A percentile compares a stretch with the other conserved stretches of the same genome.
Conservation (phyloP, 108 stramenopile species). For the Asterionellopsis glacialis region DNA sequence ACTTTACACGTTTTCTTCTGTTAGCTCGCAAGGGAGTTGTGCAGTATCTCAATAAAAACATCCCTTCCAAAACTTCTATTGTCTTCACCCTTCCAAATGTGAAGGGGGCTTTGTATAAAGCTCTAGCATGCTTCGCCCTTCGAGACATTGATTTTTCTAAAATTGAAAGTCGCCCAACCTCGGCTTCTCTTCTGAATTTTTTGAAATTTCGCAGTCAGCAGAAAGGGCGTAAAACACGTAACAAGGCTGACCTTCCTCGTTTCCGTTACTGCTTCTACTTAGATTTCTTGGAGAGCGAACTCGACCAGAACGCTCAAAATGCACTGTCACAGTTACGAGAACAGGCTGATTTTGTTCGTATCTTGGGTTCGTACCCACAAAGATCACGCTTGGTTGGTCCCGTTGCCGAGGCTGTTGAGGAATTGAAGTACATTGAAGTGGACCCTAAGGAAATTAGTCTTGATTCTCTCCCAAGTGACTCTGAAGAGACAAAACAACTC, state of each 20-base stretch:
- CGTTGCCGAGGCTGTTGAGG: constrained; percentile 65
- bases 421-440: constrained; percentile 47
- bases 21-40: constrained; percentile 75
- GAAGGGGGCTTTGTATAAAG: constrained; percentile 93
- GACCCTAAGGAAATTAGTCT: constrained; percentile 22
- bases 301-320: constrained; percentile 74
- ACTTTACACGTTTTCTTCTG: constrained; percentile 96
- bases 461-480: constrained; percentile 47
- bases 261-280: constrained; percentile 91
- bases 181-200: constrained; percentile 75
- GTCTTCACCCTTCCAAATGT: constrained; percentile 93
- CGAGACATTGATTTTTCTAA: constrained; percentile 96
- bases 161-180: constrained; percentile 94
- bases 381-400: constrained; percentile 82
- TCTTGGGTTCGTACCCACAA: constrained; percentile 83
- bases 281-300: constrained; percentile 72
- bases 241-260: constrained; percentile 55
- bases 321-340: constrained; percentile 80
- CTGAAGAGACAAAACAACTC: constrained; percentile 47
- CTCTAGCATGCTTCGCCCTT: constrained; percentile 92
- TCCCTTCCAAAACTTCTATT: constrained; percentile 85
- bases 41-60: constrained; percentile 62
- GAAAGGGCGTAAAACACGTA: constrained; percentile 29
- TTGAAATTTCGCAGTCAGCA: constrained; percentile 71
- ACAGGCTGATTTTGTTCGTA: constrained; percentile 80